Evolutionary conservation across 2,329 filamentous ascomycete species (phyloP), one percentile per base, ranked within the genome.

Genomic region (Aspergillus brasiliensis): DNA sequence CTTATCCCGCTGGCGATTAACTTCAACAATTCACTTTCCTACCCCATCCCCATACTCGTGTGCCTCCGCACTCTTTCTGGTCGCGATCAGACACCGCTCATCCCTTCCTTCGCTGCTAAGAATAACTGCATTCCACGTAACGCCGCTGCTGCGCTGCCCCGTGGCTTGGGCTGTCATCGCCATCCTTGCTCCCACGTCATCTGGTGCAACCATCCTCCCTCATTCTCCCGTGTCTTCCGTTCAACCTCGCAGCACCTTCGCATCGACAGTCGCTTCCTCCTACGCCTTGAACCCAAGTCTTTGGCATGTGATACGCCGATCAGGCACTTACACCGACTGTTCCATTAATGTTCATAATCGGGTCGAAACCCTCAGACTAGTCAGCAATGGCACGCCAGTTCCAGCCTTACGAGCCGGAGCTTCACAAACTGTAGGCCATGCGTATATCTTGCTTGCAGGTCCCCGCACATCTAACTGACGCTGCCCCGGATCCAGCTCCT

Each of bases 331-430:
- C 51, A 57, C 56, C 23, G 31, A 51, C 42, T 40, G n/a, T n/a
- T 34, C 27, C 51, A 49, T 56, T 40, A 49, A 51, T 48, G 42
- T 38, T 57, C 10, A 42, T 47, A 38, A 23, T 46, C 55, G 42
- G 52, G 13, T 55, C 49, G 37, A 37, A 21, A n/a, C 52, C 21
- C 54, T 25, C 47, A 31, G 57, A 57, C 56, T 49, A 51, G 44
- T 48, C 21, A 63, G 31, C 38, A 52, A 75, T 75, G 72, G 67
- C 72, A 59, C 69, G 70, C 60, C 64, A 63, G 40, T 61, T 65
- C 28, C 65, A 67, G 56, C 62, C 67, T 40, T 69, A 69, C 42
- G 66, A 67, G 52, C 67, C 63, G 27, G 65, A 63, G 59, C 59
- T 57, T 54, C 65, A 68, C 27, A 67, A 67, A 49, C 58, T 68